Base-by-base conservation (phyloP, 2,329 filamentous ascomycete species). In the Seiridium cupressi region DNA sequence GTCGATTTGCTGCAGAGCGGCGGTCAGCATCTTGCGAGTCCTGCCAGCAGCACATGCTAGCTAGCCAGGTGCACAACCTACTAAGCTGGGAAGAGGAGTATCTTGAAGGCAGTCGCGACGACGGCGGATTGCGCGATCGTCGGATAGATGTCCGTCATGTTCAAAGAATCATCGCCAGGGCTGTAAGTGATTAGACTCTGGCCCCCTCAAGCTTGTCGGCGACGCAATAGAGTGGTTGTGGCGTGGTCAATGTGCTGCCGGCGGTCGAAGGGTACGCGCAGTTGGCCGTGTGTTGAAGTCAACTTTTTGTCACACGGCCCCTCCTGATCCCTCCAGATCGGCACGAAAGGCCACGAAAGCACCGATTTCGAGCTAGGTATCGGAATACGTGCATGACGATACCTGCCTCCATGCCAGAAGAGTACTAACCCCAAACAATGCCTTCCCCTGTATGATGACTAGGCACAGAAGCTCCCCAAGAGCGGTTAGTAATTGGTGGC, bases 31-130 rank as follows among this genome's bases (percentile, higher is more conserved):
- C 10, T 26, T 32, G n/a, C 34, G 35, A n/a, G 9, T 53, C 9
- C 49, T 53, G 32, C 32, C 34, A 11, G 34, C 34, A n/a, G 51
- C 46, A 10, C 46, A 32, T 32, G 46, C n/a, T 8, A 7, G 7
- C 13, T 13, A 13, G 38, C 13, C 13, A 42, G 34, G 10, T 26
- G n/a, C n/a, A 31, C 31, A 47, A 85, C 91, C 73, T 83, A 97
- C 93, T 98, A 98, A 67, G 94, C 91, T 36, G 94, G 94, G 76
- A 97, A 95, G 60, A 98, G 83, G 61, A 98, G 86, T 63, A 97
- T 81, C 79, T 98, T 98, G 75, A 98, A 86, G 40, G 93, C 92
- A 32, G 91, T 89, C 59, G 93, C 90, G 65, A 96, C 88, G 66
- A 96, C 78, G 66, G 92, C 92, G 81, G 90, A 93, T 80, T 97